Conservation (phyloP, 2,329 filamentous ascomycete genomes). For the Pochonia chlamydosporia region DNA sequence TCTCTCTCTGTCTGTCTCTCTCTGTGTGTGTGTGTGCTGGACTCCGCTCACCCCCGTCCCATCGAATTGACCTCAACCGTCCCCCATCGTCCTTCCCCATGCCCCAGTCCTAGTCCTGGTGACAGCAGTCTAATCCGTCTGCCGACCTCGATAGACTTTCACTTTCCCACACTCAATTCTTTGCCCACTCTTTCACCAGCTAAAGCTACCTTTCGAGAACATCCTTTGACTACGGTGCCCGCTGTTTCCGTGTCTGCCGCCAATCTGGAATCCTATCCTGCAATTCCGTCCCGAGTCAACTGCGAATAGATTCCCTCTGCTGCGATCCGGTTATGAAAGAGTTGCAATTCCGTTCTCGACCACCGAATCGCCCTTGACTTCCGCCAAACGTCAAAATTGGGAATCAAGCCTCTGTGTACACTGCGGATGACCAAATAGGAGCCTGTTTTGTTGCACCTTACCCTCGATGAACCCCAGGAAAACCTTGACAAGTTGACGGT, state of each 20-base stretch:
- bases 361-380: neutral
- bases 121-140: neutral
- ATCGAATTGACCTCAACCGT: neutral
- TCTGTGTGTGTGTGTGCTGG: too few relatives aligned
- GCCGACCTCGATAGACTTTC: neutral
- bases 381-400: neutral
- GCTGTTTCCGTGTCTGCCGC: neutral
- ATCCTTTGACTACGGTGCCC: neutral
- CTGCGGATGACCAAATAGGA: constrained; percentile 1
- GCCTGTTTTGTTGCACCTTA: neutral
- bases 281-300: neutral
- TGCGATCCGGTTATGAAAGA: neutral
- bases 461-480: constrained; percentile 5
- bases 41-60: neutral
- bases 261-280: neutral
- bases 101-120: neutral
- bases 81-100: neutral
- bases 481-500: neutral
- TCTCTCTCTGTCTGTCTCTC: neutral
- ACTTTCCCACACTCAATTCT: neutral
- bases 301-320: neutral
- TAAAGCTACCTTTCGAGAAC: neutral
- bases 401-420: neutral
- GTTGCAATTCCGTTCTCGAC: neutral
- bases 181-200: neutral